Evolutionary conservation across 495 filamentous ascomycete genomes (phyloP), one percentile per base, ranked within the genome.

Genomic region (Cenococcum geophilum): DNA sequence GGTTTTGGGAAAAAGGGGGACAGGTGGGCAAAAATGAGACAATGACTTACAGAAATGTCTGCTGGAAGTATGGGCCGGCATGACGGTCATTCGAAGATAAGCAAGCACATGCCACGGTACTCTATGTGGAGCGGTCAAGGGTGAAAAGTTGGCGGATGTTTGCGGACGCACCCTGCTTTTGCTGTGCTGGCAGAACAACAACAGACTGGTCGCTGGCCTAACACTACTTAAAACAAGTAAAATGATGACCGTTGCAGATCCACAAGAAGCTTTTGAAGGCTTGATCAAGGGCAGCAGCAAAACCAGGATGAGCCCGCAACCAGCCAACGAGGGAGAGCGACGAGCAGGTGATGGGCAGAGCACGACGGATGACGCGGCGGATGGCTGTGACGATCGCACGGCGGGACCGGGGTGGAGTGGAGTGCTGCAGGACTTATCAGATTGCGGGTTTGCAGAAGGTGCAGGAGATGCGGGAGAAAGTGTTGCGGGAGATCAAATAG

Each of bases 1-100:
- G 65, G 35, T 61, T 68, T 64, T 27, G 61, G 65, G 60, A 67
- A 60, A 67, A 67, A 68, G 65, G 32, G n/a, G 18, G 34, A 37
- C 34, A 56, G 53, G 53, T 56, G 53, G 36, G 53, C 36, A 37
- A 57, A 58, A 61, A 68, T 56, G 61, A 61, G 55, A 64, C 65
- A 68, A 40, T 54, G 57, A 68, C 65, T 68, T 58, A 68, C 65
- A 63, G 27, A 32, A 43, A 20, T 20, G 53, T 37, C 18, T 27
- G 8, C 37, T 18, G 18, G 16, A 18, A n/a, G 36, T 37, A 56
- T 56, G 53, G 18, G 20, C 53, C 1, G 20, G 53, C 27, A 56
- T 56, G 27, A 18, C 53, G 4, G 34, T 61, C 14, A 56, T 57
- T 61, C 56, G 60, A 68, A 55, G 49, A 43, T 23, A 25, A 20